Conservation (phyloP, 306 rosid genomes). For the Glycine tomentella region DNA sequence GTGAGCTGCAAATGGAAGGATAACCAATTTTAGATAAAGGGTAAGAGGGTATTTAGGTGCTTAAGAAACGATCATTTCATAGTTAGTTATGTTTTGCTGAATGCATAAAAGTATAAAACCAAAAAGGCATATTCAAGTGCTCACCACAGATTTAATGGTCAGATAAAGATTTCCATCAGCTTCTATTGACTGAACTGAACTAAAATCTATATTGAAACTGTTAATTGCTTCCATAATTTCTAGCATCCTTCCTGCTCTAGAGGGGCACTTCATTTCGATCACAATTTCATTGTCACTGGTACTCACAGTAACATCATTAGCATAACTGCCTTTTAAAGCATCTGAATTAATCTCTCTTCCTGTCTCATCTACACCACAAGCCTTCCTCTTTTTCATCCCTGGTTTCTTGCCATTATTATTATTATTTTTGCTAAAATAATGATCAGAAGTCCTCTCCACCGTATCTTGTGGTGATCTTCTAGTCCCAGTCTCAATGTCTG, state of each 20-base stretch:
- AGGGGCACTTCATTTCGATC: conserved; percentile 67
- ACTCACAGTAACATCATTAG: conserved; percentile 54
- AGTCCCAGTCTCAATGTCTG: conserved; percentile 54
- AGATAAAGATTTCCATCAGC: conserved; percentile 66
- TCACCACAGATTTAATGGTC: conserved; percentile 71
- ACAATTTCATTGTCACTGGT: conserved; percentile 56
- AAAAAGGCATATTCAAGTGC: conserved; percentile 32
- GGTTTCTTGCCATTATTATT: conserved; percentile 54
- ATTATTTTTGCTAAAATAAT: conserved; percentile 60
- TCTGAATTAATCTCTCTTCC: conserved; percentile 49
- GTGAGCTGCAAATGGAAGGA: conserved; percentile 48
- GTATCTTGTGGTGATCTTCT: conserved; percentile 62
- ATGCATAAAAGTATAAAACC: conserved; percentile 32
- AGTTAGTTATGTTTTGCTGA: neutral
- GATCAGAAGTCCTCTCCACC: conserved; percentile 70
- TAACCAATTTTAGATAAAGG: neutral
- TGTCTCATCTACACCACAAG: conserved; percentile 56
- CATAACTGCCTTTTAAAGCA: conserved; percentile 44
- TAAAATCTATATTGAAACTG: conserved; percentile 65
- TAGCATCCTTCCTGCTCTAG: conserved; percentile 62
- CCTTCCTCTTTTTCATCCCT: conserved; percentile 74
- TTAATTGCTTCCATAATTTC: conserved; percentile 74
- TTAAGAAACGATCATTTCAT: neutral
- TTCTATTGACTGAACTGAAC: conserved; percentile 77
- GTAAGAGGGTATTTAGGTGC: neutral